Conservation (phyloP, 1,284 basidiomycete genomes). For the Cryptococcus sp. region DNA sequence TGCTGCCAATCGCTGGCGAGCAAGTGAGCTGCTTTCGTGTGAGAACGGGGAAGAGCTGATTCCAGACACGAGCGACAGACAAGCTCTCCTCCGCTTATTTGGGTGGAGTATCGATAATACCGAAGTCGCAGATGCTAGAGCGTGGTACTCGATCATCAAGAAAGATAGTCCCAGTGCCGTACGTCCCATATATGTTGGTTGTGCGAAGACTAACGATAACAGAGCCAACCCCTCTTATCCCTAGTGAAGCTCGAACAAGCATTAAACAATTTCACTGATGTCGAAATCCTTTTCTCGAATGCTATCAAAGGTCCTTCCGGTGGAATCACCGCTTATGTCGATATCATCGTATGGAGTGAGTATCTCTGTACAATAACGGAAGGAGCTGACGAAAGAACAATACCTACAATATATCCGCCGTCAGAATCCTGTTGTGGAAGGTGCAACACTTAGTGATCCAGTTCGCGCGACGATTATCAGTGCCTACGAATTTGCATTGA, state of each 20-base stretch:
- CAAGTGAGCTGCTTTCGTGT: conserved; percentile 17
- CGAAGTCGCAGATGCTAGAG: conserved; percentile 43
- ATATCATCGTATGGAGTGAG: conserved; percentile 48
- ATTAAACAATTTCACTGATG: conserved; percentile 42
- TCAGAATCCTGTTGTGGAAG: conserved; percentile 43
- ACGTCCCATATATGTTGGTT: too few species aligned
- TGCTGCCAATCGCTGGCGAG: conserved; percentile 23
- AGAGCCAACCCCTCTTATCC: conserved; percentile 41
- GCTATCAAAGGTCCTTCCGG: conserved; percentile 39
- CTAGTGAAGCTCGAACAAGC: conserved; percentile 48
- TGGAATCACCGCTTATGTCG: conserved; percentile 42
- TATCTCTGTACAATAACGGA: background rate
- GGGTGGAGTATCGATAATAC: conserved; percentile 45
- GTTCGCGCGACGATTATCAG: conserved; percentile 72
- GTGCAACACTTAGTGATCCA: conserved; percentile 47
- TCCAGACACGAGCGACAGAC: conserved; percentile 28
- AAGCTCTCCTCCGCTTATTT: conserved; percentile 44
- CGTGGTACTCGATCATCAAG: conserved; percentile 41
- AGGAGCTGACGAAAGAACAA: conserved; percentile 26
- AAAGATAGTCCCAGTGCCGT: conserved; percentile 44
- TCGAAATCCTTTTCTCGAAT: conserved; percentile 43
- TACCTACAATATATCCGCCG: conserved; percentile 50
- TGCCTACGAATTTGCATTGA: conserved; percentile 90
- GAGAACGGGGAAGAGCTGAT: background rate
- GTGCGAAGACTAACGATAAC: background rate